Evolutionary conservation across 2,329 filamentous ascomycete genomes (phyloP).

Genomic region (Lecanosticta acicola): DNA sequence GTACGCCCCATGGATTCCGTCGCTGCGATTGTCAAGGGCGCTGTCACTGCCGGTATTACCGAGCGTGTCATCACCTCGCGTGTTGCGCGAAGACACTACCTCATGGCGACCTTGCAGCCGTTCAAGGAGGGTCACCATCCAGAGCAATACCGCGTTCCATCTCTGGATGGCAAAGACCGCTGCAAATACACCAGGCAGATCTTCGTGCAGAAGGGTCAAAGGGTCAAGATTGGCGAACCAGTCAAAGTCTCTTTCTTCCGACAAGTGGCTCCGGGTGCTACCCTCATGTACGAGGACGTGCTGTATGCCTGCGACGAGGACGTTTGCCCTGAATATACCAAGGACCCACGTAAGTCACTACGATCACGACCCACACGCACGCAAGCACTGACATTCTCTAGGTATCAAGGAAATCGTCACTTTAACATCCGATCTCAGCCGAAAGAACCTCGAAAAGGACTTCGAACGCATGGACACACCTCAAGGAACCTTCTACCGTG

Average conservation of each 20-base stretch:
- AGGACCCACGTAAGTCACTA: conserved; percentile 83
- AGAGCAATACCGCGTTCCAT: conserved; percentile 94
- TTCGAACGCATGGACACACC: conserved; percentile 99
- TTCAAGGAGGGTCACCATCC: conserved; percentile 99
- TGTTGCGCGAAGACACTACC: conserved; percentile 93
- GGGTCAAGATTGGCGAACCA: conserved; percentile 97
- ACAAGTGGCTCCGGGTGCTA: conserved; percentile 93
- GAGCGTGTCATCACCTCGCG: conserved; percentile 95
- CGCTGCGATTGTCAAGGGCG: conserved; percentile 95
- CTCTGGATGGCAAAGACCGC: conserved; percentile 90
- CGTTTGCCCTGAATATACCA: conserved; percentile 96
- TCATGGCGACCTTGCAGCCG: conserved; percentile 97
- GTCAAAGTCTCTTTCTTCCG: conserved; percentile 99
- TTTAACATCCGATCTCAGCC: conserved; percentile 89
- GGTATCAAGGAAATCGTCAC: conserved; percentile 99
- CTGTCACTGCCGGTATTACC: conserved; percentile 94
- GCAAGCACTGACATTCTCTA: conserved; percentile 39
- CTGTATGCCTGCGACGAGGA: conserved; percentile 97
- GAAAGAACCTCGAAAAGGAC: conserved; percentile 98
- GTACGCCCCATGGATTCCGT: conserved; percentile 98
- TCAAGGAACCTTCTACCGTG: conserved; percentile 89
- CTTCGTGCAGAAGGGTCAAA: conserved; percentile 96
- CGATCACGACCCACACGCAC: not conserved
- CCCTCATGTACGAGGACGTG: conserved; percentile 98
- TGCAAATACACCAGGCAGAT: conserved; percentile 99